Percentiles rank a stretch among this genome's conserved stretches.
Conservation (phyloP, 1,284 basidiomycete species). For the Vanrija pseudolonga region DNA sequence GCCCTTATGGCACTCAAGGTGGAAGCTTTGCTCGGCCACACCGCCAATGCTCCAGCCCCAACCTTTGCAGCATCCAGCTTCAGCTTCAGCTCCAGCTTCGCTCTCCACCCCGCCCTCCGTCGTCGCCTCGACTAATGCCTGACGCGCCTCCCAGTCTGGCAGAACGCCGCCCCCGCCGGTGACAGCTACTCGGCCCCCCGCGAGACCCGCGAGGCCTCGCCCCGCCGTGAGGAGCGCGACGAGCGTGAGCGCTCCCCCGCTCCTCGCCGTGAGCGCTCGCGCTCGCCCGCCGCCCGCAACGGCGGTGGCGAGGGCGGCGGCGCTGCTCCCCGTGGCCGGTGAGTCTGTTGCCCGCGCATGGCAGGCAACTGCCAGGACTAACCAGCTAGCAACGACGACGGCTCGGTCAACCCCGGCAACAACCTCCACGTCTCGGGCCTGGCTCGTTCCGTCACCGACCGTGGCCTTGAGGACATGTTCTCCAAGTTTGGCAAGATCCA, state of each 20-base stretch:
- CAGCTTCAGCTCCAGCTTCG: conserved; percentile 8
- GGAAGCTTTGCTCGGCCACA: background rate
- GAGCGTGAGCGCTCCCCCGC: conserved; percentile 13
- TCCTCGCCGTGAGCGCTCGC: conserved; percentile 27
- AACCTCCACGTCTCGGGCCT: conserved; percentile 94
- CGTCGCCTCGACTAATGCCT: conserved; percentile 15
- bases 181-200: conserved; percentile 20
- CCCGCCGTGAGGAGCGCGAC: conserved; percentile 22
- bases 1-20: background rate
- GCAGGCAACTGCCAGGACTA: background rate
- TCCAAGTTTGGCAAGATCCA: conserved; percentile 79
- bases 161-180: conserved; percentile 27
- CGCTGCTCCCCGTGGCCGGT: conserved; percentile 18
- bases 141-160: conserved; percentile 36
- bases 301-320: conserved; percentile 15
- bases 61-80: background rate
- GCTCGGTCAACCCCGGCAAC: conserved; percentile 78
- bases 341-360: background rate
- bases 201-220: conserved; percentile 16
- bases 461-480: conserved; percentile 82
- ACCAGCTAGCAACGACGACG: conserved; percentile 42
- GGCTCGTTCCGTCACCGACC: conserved; percentile 71
- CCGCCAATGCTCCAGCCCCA: background rate
- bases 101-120: conserved; percentile 4
- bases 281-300: conserved; percentile 31